Base-by-base conservation (phyloP, 2,329 filamentous ascomycete genomes). In the Colletotrichum sp. region DNA sequence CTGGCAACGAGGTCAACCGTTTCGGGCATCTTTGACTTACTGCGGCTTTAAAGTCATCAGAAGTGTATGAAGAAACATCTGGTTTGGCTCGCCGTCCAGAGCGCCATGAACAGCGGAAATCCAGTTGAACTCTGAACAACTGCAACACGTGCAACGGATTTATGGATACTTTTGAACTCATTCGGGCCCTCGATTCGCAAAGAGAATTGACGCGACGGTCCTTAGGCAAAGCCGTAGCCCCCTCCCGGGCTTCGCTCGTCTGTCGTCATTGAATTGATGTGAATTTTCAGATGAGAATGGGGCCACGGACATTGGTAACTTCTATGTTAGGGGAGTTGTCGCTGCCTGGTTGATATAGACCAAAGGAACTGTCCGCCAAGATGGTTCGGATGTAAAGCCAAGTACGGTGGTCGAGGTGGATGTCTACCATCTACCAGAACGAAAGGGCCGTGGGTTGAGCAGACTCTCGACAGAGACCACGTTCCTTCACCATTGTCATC, bases 291-390 rank as follows among this genome's bases (percentile, higher is more conserved):
- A 36, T 36, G 34, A 36, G 34, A 14, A 13, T 6, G n/a, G n/a
- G 18, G 43, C 3, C n/a, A 3, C n/a, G 5, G n/a, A 0, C 43
- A 21, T 12, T 48, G 3, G n/a, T 13, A 4, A 13, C 13, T 12
- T 18, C 7, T n/a, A 12, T 43, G 18, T 6, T 43, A 18, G 18
- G 39, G 18, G 18, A n/a, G 39, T n/a, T 18, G 39, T n/a, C 18
- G 39, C 39, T 43, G 2, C 3, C 39, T 43, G 39, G 39, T 43
- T n/a, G 39, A 9, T n/a, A 36, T 36, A 36, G 34, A 36, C 34
- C 34, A 16, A 14, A 36, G 7, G 1, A 36, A 48, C 18, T 2
- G 3, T 48, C 18, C 18, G 39, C 39, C 18, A 12, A n/a, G 18
- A 21, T 48, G 18, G 18, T 9, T 21, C 1, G 39, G 39, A 12